Conservation (phyloP, 1,139 yeast genomes). For the Pneumocystis sp. region DNA sequence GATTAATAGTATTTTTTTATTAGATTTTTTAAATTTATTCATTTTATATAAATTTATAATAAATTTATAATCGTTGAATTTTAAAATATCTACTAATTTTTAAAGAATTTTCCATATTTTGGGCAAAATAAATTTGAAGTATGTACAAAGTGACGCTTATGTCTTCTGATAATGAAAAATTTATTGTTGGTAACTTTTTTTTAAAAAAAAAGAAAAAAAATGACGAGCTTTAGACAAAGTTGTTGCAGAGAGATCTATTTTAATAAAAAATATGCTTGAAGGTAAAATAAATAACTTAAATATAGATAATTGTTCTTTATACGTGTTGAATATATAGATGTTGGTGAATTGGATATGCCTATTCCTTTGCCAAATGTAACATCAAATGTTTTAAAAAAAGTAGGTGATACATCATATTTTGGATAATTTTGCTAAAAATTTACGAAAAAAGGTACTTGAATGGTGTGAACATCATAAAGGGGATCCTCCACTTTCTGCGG, state of each 20-base stretch:
- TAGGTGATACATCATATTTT: neutral
- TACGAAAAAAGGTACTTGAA: slow-evolving; percentile 42
- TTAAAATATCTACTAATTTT: too few species aligned
- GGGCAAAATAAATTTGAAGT: neutral
- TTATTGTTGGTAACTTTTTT: neutral
- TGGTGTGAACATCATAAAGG: slow-evolving; percentile 97
- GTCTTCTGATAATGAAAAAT: neutral
- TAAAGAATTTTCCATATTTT: neutral
- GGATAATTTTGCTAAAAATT: neutral
- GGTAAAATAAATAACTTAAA: slow-evolving; percentile 43
- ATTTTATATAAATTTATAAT: too few species aligned
- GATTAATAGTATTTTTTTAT: too few species aligned
- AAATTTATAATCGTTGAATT: too few species aligned
- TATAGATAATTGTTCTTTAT: slow-evolving; percentile 12
- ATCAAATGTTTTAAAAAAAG: slow-evolving; percentile 59
- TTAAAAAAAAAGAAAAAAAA: neutral
- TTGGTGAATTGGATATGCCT: slow-evolving; percentile 66
- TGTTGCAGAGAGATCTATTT: slow-evolving; percentile 78
- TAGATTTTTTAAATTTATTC: too few species aligned
- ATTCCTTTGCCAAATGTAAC: slow-evolving; percentile 39
- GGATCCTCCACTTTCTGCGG: slow-evolving; percentile 46
- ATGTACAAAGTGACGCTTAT: slow-evolving; percentile 1
- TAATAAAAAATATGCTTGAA: slow-evolving; percentile 80
- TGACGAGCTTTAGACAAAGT: slow-evolving; percentile 49
- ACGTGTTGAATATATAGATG: slow-evolving; percentile 23